phyloP scores from a whole-genome alignment of 805 yeast genomes.

The Suhomyces faveliae region DNA sequence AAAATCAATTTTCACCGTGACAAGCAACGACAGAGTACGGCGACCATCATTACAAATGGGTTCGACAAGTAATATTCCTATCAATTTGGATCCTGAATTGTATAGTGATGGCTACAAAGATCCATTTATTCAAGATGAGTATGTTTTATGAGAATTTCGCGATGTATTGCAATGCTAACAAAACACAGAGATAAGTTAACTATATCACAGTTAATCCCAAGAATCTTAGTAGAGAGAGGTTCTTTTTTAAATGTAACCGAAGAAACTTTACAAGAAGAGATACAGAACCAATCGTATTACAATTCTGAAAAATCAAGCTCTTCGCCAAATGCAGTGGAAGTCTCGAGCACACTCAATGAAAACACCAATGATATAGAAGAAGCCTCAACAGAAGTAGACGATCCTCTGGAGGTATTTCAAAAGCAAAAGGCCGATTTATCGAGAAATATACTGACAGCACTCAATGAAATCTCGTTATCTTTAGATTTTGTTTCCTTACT shows the following conservation, averaged over 20 bases:
- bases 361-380: not conserved
- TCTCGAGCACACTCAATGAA: constrained; percentile 11
- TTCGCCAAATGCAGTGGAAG: constrained; percentile 9
- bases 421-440: constrained; percentile 54
- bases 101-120: constrained; percentile 33
- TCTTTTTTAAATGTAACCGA: constrained; percentile 61
- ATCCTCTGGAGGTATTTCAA: constrained; percentile 41
- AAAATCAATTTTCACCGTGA: not conserved
- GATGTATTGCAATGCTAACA: constrained; percentile 12
- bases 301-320: constrained; percentile 5
- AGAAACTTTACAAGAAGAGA: constrained; percentile 48
- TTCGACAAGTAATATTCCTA: constrained; percentile 8
- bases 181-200: constrained; percentile 39
- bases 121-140: constrained; percentile 41
- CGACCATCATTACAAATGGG: not conserved
- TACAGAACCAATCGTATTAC: constrained; percentile 20
- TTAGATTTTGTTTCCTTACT: constrained; percentile 84
- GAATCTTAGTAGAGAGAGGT: constrained; percentile 57
- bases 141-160: constrained; percentile 14
- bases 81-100: constrained; percentile 28
- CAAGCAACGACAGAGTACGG: not conserved
- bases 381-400: constrained; percentile 11
- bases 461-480: constrained; percentile 86
- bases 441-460: constrained; percentile 57
- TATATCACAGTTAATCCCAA: constrained; percentile 55